Conservation (phyloP, 768 basidiomycete species). For the Amyloporia xantha region DNA sequence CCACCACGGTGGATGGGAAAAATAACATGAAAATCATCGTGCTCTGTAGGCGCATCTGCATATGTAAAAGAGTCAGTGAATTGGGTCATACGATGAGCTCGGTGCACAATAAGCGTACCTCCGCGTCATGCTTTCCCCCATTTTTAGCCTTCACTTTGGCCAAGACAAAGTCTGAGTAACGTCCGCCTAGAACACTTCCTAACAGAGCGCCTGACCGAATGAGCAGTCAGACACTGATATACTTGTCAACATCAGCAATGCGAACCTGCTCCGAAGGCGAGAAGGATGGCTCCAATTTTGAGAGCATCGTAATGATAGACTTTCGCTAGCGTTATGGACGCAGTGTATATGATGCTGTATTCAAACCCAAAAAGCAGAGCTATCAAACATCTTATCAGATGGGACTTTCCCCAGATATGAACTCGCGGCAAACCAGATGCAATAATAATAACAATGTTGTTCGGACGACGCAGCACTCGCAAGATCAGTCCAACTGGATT, state of each 20-base stretch:
- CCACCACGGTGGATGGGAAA: slow-evolving; percentile 54
- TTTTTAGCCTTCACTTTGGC: slow-evolving; percentile 34
- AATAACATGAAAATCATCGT: slow-evolving; percentile 50
- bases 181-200: slow-evolving; percentile 54
- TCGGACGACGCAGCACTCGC: slow-evolving; percentile 48
- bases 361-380: slow-evolving; percentile 66
- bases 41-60: slow-evolving; percentile 70
- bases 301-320: slow-evolving; percentile 64
- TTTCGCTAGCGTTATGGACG: slow-evolving; percentile 57
- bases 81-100: neutral
- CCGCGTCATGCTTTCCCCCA: slow-evolving; percentile 48
- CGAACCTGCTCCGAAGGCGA: slow-evolving; percentile 66
- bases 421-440: slow-evolving; percentile 62
- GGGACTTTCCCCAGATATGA: too few species aligned
- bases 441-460: slow-evolving; percentile 62
- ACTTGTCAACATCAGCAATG: neutral
- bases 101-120: slow-evolving; percentile 37
- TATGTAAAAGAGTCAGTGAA: slow-evolving; percentile 61
- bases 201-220: slow-evolving; percentile 35
- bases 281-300: slow-evolving; percentile 67
- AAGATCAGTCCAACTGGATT: slow-evolving; percentile 65
- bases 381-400: slow-evolving; percentile 16
- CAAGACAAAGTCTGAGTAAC: slow-evolving; percentile 49
- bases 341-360: slow-evolving; percentile 69
- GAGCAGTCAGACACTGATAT: neutral